phyloP scores from a whole-genome alignment of 345 rosid species.

The Abelmoschus esculentus region DNA sequence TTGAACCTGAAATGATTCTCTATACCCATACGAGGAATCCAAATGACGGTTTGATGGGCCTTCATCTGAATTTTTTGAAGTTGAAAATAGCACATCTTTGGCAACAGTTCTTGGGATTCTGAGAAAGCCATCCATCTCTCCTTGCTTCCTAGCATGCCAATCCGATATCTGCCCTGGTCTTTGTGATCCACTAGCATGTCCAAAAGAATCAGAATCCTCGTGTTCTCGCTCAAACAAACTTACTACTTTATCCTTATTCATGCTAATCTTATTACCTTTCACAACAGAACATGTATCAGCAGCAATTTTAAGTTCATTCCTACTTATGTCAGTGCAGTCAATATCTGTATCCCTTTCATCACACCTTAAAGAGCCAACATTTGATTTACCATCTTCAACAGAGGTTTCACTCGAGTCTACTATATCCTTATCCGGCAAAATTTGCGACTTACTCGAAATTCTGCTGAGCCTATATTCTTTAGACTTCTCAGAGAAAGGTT shows the following conservation, averaged over 20 bases:
- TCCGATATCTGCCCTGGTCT: constrained; percentile 35
- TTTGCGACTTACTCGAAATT: constrained; percentile 27
- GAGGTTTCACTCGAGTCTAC: constrained; percentile 34
- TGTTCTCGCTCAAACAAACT: constrained; percentile 17
- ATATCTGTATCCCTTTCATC: constrained; percentile 26
- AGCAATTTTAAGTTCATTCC: constrained; percentile 24
- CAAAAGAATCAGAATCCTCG: constrained; percentile 22
- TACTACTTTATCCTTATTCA: constrained; percentile 8
- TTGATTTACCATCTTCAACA: constrained; percentile 39
- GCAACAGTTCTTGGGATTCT: constrained; percentile 24
- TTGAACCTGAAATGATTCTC: constrained; percentile 28
- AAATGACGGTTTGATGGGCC: constrained; percentile 42
- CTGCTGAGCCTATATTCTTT: constrained; percentile 37
- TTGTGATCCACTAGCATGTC: constrained; percentile 21
- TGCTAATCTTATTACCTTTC: constrained; percentile 22
- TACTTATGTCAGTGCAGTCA: constrained; percentile 13
- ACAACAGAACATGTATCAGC: constrained; percentile 29
- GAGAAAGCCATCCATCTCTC: constrained; percentile 26
- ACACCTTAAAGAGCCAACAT: constrained; percentile 27
- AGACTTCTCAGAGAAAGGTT: constrained; percentile 35
- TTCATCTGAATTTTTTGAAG: constrained; percentile 39
- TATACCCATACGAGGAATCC: constrained; percentile 30
- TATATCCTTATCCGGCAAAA: constrained; percentile 29
- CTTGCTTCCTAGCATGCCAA: constrained; percentile 26
- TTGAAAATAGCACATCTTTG: constrained; percentile 42